These are phyloP conservation scores for Periglandula ipomoeae DNA, from an alignment of 2,329 filamentous ascomycete genomes.

Conservation along the genomic window DNA sequence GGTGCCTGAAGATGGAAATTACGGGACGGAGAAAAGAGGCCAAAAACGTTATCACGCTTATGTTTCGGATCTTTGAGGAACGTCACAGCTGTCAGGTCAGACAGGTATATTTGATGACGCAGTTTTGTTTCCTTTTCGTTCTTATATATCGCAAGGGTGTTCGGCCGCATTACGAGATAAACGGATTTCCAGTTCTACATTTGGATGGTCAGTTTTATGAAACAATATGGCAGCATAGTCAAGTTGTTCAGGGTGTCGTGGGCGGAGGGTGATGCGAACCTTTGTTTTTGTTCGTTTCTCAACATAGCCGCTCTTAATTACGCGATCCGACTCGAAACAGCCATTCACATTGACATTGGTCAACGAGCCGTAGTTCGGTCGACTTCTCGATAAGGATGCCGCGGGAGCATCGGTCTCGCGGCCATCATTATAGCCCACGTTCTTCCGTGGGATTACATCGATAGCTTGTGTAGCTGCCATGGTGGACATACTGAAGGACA, in stretches of 20 bases:
- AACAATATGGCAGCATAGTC: not conserved
- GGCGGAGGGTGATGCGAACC: conserved; percentile 34
- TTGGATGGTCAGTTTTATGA: conserved; percentile 11
- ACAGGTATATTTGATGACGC: conserved; percentile 76
- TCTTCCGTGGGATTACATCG: conserved; percentile 5
- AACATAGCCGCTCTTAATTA: conserved; percentile 81
- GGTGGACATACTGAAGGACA: not conserved
- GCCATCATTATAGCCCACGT: not conserved
- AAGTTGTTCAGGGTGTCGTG: not conserved
- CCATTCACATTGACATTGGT: conserved; percentile 91
- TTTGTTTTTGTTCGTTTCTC: conserved; percentile 91
- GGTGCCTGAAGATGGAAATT: conserved; percentile 85
- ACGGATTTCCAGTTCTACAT: conserved; percentile 77
- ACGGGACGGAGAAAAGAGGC: conserved; percentile 79
- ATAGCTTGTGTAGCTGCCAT: conserved; percentile 15
- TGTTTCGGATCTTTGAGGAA: conserved; percentile 83
- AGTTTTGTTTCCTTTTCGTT: conserved; percentile 83
- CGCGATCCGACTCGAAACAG: conserved; percentile 90
- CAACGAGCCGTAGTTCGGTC: conserved; percentile 48
- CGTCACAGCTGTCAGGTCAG: conserved; percentile 85
- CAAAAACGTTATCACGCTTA: conserved; percentile 80
- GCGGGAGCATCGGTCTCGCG: conserved; percentile 12
- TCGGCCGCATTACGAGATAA: conserved; percentile 83
- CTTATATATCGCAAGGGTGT: conserved; percentile 87
- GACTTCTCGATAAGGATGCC: conserved; percentile 17